These are phyloP conservation scores for Alternaria sp. DNA, from an alignment of 2,329 filamentous ascomycete species.

Conservation along the genomic window DNA sequence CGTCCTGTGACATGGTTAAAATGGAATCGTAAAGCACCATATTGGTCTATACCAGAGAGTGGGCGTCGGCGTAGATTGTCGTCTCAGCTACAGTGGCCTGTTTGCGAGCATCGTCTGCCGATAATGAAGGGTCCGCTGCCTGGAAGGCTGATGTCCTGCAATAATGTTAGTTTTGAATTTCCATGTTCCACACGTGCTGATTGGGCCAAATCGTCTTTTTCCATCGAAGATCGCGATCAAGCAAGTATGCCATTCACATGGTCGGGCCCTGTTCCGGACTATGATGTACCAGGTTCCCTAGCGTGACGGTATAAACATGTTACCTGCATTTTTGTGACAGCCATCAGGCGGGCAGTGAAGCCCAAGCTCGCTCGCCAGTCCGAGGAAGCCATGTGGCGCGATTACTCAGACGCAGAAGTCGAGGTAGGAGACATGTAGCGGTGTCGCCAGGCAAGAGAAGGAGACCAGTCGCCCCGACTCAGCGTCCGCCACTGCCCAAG, in stretches of 20 bases:
- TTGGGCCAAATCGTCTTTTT: neutral
- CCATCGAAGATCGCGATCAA: neutral
- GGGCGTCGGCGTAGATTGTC: slow-evolving; percentile 64
- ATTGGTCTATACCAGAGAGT: slow-evolving; percentile 59
- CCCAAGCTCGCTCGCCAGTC: slow-evolving; percentile 52
- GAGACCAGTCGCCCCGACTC: slow-evolving; percentile 7
- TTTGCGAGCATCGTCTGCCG: slow-evolving; percentile 57
- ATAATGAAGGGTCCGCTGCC: slow-evolving; percentile 52
- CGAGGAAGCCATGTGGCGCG: slow-evolving; percentile 27
- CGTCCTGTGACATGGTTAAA: slow-evolving; percentile 38
- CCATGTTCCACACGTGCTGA: neutral
- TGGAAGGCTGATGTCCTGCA: slow-evolving; percentile 58
- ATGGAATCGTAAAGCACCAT: neutral
- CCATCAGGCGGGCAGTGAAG: slow-evolving; percentile 54
- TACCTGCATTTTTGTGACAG: slow-evolving; percentile 58
- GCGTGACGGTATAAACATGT: slow-evolving; percentile 13
- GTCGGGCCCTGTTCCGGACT: neutral
- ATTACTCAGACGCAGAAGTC: neutral
- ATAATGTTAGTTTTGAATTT: slow-evolving; percentile 11
- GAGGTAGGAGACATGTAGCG: neutral
- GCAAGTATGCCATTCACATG: neutral
- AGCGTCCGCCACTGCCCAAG: slow-evolving; percentile 11
- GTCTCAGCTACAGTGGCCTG: slow-evolving; percentile 72
- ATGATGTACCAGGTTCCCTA: slow-evolving; percentile 4
- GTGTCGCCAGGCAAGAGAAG: slow-evolving; percentile 5